Evolutionary conservation across 202 grass and related monocot species (phyloP).

Genomic region (Carex arenaria): DNA sequence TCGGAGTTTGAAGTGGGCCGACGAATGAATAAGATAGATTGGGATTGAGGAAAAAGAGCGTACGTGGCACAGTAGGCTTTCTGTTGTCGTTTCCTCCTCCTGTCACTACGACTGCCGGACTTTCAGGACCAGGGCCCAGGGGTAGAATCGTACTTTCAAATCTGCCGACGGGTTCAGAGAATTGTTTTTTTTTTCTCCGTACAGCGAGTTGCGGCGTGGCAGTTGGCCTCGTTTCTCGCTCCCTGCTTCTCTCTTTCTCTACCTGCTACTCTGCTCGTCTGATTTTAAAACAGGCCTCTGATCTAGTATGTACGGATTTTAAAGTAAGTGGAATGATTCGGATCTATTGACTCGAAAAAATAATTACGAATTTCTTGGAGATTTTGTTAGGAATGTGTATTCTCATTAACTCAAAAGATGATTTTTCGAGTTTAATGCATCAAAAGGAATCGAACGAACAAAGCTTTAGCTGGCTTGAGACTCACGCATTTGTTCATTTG

Average conservation of each 20-base stretch:
- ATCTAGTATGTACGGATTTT: too few species aligned
- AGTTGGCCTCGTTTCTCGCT: constrained; percentile 15
- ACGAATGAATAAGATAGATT: background rate
- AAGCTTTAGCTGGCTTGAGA: too few species aligned
- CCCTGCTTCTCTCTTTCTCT: background rate
- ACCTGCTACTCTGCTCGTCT: background rate
- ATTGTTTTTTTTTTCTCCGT: constrained; percentile 16
- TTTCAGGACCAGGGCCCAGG: constrained; percentile 3
- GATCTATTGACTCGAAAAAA: too few species aligned
- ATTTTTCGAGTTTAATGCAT: too few species aligned
- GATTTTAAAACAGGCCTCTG: too few species aligned
- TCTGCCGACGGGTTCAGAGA: background rate
- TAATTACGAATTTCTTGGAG: too few species aligned
- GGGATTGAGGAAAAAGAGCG: background rate
- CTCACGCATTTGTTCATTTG: too few species aligned
- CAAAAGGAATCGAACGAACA: too few species aligned
- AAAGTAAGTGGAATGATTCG: too few species aligned
- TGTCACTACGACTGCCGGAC: constrained; percentile 11
- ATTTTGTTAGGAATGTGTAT: too few species aligned
- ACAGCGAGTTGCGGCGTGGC: constrained; percentile 14
- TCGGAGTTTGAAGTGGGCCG: background rate
- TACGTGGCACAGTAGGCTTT: background rate
- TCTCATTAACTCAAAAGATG: too few species aligned
- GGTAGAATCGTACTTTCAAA: background rate
- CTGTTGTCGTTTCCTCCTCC: constrained; percentile 9